phyloP scores from a whole-genome alignment of 83 land plant species.

The Isoetes engelmannii region DNA sequence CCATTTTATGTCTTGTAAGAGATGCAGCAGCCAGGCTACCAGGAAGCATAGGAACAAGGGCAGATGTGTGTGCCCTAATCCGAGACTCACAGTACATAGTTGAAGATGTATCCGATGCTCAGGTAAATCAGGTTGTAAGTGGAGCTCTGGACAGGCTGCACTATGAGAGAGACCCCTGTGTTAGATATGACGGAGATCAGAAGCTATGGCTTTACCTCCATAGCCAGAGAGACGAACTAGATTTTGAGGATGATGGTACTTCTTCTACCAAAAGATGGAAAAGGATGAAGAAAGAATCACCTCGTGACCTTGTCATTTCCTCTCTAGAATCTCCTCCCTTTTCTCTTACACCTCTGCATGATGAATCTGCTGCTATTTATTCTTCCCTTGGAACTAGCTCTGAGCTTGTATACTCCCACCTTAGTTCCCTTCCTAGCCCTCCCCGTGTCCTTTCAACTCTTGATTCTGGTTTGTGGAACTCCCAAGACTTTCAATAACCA shows the following conservation, averaged over 20 bases:
- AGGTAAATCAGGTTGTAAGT: conserved; percentile 93
- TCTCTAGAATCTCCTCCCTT: conserved; percentile 31
- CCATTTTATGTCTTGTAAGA: conserved; percentile 91
- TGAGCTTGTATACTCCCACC: conserved; percentile 30
- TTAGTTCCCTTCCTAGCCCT: conserved; percentile 30
- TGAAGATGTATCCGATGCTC: conserved; percentile 90
- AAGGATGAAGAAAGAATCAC: conserved; percentile 72
- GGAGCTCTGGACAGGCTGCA: conserved; percentile 96
- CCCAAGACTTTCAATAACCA: too few relatives aligned
- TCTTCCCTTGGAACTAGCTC: conserved; percentile 23
- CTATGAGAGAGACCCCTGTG: conserved; percentile 98
- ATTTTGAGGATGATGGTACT: conserved; percentile 99
- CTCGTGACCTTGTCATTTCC: conserved; percentile 33
- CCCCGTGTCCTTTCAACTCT: conserved; percentile 14
- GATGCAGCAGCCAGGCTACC: conserved; percentile 98
- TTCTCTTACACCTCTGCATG: conserved; percentile 17
- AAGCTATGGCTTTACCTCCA: conserved; percentile 97
- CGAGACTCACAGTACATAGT: conserved; percentile 94
- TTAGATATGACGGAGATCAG: conserved; percentile 80
- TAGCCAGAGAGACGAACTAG: conserved; percentile 89
- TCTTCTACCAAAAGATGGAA: conserved; percentile 99
- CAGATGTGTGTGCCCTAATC: conserved; percentile 95
- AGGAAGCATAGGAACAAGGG: conserved; percentile 92
- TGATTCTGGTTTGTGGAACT: too few relatives aligned
- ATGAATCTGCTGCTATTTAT: conserved; percentile 25